These are phyloP conservation scores for Pyrus hybrid DNA, from an alignment of 331 rosid genomes.

Conservation along the genomic window DNA sequence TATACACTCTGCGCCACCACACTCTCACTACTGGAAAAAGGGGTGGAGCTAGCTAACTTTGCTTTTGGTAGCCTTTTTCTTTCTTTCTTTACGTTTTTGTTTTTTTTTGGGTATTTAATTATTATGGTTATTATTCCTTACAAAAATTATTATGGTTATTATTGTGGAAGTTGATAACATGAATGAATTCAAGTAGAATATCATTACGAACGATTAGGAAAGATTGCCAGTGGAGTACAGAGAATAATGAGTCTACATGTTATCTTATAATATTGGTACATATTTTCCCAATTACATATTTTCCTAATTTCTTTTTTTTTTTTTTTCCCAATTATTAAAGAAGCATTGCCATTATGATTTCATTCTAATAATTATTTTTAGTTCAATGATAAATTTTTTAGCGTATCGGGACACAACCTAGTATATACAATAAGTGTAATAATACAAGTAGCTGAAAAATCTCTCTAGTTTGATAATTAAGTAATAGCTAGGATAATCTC, in stretches of 20 bases:
- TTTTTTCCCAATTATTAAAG: neutral
- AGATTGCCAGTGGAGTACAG: conserved; percentile 14
- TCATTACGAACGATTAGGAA: conserved; percentile 35
- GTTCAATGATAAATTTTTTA: too few relatives aligned
- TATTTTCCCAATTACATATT: neutral
- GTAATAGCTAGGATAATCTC: neutral
- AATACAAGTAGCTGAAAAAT: too few relatives aligned
- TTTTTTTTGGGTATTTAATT: conserved; percentile 4
- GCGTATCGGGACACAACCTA: too few relatives aligned
- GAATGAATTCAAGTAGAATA: conserved; percentile 42
- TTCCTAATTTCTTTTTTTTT: neutral
- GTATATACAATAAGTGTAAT: too few relatives aligned
- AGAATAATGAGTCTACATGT: neutral
- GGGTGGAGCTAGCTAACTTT: neutral
- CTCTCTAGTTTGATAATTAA: neutral
- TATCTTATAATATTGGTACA: neutral
- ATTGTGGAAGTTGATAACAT: conserved; percentile 28
- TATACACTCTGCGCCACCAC: neutral
- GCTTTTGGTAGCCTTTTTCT: conserved; percentile 12
- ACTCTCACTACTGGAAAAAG: neutral
- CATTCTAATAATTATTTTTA: neutral
- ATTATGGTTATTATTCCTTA: conserved; percentile 14
- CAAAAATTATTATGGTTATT: too few relatives aligned
- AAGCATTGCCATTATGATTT: neutral
- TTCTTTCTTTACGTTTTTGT: neutral